Base-by-base conservation (phyloP, 371 early-diverging fungal genomes). In the Coemansia sp. region DNA sequence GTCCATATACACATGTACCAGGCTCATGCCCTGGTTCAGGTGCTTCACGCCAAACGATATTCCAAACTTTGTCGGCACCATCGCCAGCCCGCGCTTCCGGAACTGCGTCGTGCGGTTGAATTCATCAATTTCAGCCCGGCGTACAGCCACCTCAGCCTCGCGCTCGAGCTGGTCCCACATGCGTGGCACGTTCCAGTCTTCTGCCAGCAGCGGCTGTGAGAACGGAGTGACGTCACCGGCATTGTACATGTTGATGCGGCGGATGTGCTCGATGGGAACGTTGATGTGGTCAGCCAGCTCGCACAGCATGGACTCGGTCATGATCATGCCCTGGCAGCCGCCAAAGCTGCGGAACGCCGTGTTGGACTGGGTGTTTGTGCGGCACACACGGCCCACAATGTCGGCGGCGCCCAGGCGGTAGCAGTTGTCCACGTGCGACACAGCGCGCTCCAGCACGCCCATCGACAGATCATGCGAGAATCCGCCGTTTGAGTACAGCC, bases 341-440 rank as follows among this genome's bases (percentile, higher is more conserved):
- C 90, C 90, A 68, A 89, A 90, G 24, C 89, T 84, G 65, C 90
- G 84, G 83, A 89, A 86, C 1, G 92, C 91, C 10, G 91, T 91
- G 79, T 90, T 91, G 60, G 88, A 85, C 64, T 85, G 86, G 42
- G 86, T 80, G 82, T 91, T 90, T 57, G 92, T 91, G 58, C 85
- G 85, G 75, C 90, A 90, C 26, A 88, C 71, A 51, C 80, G 74
- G 42, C 92, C 92, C 18, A 67, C 62, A 29, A 86, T 78, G 27
- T 83, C 79, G 16, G 86, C 69, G 71, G 86, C 80, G 18, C 90
- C 88, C 65, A 90, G 82, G 47, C 74, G 77, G 84, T 91, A 92
- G 63, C 84, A 81, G 67, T 88, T 88, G 72, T 92, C 91, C n/a
- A 79, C 65, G 63, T 90, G 90, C 14, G 85, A 80, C 48, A 90